A percentile compares a stretch with the other conserved stretches of the same genome.
Conservation (phyloP, 345 rosid species). For the Cardamine resedifolia region DNA sequence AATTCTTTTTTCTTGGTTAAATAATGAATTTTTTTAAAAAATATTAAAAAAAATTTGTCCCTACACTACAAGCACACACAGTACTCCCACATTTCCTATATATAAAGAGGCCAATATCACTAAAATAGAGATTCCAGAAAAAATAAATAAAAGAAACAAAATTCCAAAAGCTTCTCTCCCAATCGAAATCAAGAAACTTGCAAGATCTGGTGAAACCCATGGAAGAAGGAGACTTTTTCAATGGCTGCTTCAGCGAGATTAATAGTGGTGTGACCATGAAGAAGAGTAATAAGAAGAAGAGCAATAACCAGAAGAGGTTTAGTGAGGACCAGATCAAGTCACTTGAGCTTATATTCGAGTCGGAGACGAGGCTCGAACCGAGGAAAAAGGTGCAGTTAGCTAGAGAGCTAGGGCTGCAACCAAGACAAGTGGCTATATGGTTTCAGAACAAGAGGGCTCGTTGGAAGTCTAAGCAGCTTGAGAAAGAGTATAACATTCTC, state of each 20-base stretch:
- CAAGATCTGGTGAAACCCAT: constrained; percentile 22
- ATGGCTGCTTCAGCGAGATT: constrained; percentile 21
- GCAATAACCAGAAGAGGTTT: constrained; percentile 60
- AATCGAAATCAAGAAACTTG: constrained; percentile 21
- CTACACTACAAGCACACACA: constrained; percentile 15
- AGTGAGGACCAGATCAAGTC: constrained; percentile 66
- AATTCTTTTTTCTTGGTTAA: background rate
- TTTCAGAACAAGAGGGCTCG: constrained; percentile 88
- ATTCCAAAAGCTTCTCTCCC: constrained; percentile 16
- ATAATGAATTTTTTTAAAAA: background rate
- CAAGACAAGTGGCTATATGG: constrained; percentile 91
- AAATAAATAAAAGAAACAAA: background rate
- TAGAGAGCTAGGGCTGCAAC: constrained; percentile 69
- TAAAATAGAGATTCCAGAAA: constrained; percentile 15
- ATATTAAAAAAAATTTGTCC: background rate
- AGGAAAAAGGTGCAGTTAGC: constrained; percentile 68
- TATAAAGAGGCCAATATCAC: constrained; percentile 30
- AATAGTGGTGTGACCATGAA: constrained; percentile 26
- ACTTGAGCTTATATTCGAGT: constrained; percentile 66
- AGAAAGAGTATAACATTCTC: constrained; percentile 57
- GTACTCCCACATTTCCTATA: constrained; percentile 12
- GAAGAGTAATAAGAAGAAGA: constrained; percentile 44
- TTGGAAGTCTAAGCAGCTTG: constrained; percentile 77
- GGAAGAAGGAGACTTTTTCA: constrained; percentile 19
- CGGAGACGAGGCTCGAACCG: constrained; percentile 74